Evolutionary conservation across 208 protist species (phyloP).

Genomic region (Blechomonas ayalai): DNA sequence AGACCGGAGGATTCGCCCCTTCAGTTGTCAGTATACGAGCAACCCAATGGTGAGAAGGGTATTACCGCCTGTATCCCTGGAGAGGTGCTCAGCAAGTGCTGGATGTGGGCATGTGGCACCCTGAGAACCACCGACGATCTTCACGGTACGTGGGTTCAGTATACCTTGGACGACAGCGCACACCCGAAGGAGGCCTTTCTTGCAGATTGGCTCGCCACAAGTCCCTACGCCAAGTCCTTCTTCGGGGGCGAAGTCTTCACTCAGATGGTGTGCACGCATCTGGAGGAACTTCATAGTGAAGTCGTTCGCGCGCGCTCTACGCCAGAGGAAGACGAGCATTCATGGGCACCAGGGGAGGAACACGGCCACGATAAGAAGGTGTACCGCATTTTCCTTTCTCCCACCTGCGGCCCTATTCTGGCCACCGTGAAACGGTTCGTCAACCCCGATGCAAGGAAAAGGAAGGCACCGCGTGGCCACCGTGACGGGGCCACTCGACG

Average conservation of each 20-base stretch:
- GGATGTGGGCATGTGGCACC: slow-evolving; percentile 36
- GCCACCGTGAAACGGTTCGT: slow-evolving; percentile 44
- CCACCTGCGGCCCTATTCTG: slow-evolving; percentile 53
- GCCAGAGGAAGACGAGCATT: slow-evolving; percentile 16
- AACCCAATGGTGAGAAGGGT: slow-evolving; percentile 21
- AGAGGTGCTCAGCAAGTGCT: slow-evolving; percentile 22
- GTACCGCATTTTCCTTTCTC: slow-evolving; percentile 65
- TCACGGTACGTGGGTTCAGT: slow-evolving; percentile 51
- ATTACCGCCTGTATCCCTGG: slow-evolving; percentile 28
- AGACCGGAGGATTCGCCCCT: slow-evolving; percentile 12
- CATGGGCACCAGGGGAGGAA: slow-evolving; percentile 30
- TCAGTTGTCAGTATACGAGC: slow-evolving; percentile 20
- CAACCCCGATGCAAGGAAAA: slow-evolving; percentile 1
- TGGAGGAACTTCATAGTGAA: slow-evolving; percentile 40
- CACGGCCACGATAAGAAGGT: slow-evolving; percentile 58
- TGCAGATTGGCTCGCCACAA: slow-evolving; percentile 26
- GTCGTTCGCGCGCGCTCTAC: slow-evolving; percentile 54
- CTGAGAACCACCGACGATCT: too few species aligned
- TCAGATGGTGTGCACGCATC: slow-evolving; percentile 20
- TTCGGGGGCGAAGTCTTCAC: slow-evolving; percentile 30
- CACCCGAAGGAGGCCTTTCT: slow-evolving; percentile 36
- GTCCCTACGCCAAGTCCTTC: slow-evolving; percentile 21
- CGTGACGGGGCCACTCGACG: too few species aligned
- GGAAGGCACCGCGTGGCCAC: too few species aligned
- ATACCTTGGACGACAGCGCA: slow-evolving; percentile 35